phyloP scores from a whole-genome alignment of 164 flowering plant species.

The Amborella trichopoda region DNA sequence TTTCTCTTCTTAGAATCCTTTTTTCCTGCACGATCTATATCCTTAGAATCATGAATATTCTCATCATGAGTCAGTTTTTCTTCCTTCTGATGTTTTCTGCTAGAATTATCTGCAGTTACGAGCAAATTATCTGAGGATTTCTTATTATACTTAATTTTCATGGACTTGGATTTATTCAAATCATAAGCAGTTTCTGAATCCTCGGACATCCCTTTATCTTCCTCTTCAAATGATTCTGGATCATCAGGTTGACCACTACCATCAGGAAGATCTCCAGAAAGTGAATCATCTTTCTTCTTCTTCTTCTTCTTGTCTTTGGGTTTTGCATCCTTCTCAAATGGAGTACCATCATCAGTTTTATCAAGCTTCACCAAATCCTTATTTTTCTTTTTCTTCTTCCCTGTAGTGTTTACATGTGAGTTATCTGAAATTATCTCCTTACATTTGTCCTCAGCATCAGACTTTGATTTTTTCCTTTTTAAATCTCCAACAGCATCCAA shows the following conservation, averaged over 20 bases:
- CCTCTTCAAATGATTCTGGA: neutral
- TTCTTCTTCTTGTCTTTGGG: conserved; percentile 6
- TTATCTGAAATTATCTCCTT: no score
- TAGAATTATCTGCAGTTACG: no score
- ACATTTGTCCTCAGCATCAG: no score
- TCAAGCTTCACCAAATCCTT: conserved; percentile 8
- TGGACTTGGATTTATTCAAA: neutral
- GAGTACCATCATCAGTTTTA: conserved; percentile 2
- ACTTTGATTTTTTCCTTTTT: no score
- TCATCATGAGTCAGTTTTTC: no score
- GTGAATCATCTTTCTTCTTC: conserved; percentile 4
- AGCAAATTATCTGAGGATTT: neutral
- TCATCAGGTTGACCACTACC: no score
- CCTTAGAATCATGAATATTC: no score
- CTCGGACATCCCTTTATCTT: neutral
- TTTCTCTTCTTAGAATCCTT: conserved; percentile 55
- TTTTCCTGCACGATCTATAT: conserved; percentile 9
- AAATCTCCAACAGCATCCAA: no score
- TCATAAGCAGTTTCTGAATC: neutral
- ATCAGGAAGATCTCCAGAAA: conserved; percentile 13
- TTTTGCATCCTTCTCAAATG: neutral
- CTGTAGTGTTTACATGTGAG: no score
- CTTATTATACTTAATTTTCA: neutral
- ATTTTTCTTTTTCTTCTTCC: conserved; percentile 17
- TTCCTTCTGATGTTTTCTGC: no score